Conservation (phyloP, 2,329 filamentous ascomycete species). For the Fusarium palustre region DNA sequence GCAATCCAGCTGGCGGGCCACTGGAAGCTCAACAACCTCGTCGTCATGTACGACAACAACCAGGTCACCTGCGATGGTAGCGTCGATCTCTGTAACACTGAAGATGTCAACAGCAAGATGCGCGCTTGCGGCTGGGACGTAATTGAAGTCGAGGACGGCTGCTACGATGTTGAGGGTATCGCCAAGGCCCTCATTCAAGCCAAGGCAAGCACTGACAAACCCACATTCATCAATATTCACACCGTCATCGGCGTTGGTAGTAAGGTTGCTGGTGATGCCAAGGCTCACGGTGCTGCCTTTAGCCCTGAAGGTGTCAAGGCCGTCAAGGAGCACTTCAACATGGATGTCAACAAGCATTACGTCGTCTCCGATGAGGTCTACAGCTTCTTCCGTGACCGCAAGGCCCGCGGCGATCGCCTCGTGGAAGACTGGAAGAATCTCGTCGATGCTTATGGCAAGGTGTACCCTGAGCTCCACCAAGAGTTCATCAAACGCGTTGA, state of each 20-base stretch:
- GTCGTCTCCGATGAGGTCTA: conserved; percentile 59
- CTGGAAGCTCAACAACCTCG: conserved; percentile 66
- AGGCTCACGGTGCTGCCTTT: conserved; percentile 69
- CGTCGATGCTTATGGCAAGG: conserved; percentile 56
- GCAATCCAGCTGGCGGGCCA: conserved; percentile 68
- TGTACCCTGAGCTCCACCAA: conserved; percentile 61
- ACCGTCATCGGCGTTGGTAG: conserved; percentile 68
- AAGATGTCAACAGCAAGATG: conserved; percentile 70
- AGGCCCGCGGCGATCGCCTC: conserved; percentile 56
- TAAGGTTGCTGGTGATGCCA: conserved; percentile 61
- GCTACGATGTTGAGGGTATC: conserved; percentile 58
- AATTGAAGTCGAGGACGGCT: conserved; percentile 65
- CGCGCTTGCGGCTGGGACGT: conserved; percentile 67
- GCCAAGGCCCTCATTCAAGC: conserved; percentile 61
- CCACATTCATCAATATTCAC: conserved; percentile 68
- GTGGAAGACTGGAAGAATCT: conserved; percentile 61
- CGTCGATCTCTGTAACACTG: conserved; percentile 64
- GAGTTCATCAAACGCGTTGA: conserved; percentile 62
- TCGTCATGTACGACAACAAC: conserved; percentile 71
- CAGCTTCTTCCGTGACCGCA: conserved; percentile 62
- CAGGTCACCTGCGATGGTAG: conserved; percentile 69
- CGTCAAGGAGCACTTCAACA: conserved; percentile 51
- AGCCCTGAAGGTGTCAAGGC: conserved; percentile 63
- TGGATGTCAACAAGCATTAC: conserved; percentile 53
- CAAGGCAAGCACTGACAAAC: conserved; percentile 59